Evolutionary conservation across 225 moss, liverwort and hornwort species (phyloP), one percentile per base, ranked within the genome.

Genomic region (Neckera pumila): DNA sequence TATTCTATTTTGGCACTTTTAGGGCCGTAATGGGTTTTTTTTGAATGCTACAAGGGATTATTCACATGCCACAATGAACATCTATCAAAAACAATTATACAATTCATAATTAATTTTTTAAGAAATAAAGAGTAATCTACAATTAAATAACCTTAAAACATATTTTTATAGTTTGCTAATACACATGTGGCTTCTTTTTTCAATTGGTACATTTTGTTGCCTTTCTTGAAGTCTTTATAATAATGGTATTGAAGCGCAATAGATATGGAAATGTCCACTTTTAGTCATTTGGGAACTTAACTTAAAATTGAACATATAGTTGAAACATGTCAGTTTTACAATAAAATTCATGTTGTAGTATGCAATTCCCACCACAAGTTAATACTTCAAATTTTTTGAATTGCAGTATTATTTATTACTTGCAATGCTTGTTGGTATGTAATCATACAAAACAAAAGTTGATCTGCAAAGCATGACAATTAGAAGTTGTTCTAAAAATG

Each of bases 231-330:
- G 8, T 70, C 43, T 27, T 9, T 27, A 23, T 42, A 42, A 43
- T 9, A 27, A 27, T 42, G 1, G 1, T 42, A 42, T 43, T 42
- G 1, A 26, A 71, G 2, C 0, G 1, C 9, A 27, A 74, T 18
- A 73, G 30, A 74, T 15, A 30, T 45, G 1, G 4, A 47, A 74
- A 18, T 30, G 45, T 28, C 12, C 3, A 17, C 47, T 47, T 72
- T 18, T 12, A 47, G 9, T 42, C 73, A 45, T 73, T 73, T 17
- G 45, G 1, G 1, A 42, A 45, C 4, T 43, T 72, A 9, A 27
- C 43, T 45, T 27, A 28, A 5, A 17, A 0, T 73, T 45, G 11
- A 17, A 18, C 2, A 73, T 6, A 45, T 45, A 45, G 6, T 71
- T 27, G 17, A 45, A 28, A 43, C 17, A 72, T 28, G 17, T 45